These are phyloP conservation scores for Silene latifolia DNA, from an alignment of 148 eudicot genomes.

Conservation along the genomic window DNA sequence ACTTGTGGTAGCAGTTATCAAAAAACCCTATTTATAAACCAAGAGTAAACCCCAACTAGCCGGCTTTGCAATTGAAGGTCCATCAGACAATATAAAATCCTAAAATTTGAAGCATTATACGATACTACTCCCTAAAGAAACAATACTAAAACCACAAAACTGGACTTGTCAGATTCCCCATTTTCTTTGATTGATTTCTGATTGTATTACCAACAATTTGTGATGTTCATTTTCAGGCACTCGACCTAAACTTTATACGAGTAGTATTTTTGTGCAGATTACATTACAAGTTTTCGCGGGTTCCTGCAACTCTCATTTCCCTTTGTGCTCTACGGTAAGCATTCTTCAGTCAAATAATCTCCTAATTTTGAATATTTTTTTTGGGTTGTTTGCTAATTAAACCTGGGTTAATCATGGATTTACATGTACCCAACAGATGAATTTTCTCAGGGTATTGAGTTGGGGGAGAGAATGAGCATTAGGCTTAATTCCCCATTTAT, in stretches of 20 bases:
- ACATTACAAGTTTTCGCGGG: background rate
- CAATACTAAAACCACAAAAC: background rate
- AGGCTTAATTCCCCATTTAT: constrained; percentile 55
- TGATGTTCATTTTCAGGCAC: background rate
- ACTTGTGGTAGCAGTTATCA: no score
- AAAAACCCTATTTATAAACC: no score
- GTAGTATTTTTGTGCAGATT: background rate
- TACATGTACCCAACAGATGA: constrained; percentile 55
- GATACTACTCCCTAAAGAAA: background rate
- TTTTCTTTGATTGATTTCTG: background rate
- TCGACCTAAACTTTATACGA: background rate
- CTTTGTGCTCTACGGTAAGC: background rate
- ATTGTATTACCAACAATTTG: background rate
- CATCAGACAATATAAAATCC: no score
- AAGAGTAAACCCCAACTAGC: no score
- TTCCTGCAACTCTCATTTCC: background rate
- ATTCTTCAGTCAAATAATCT: background rate
- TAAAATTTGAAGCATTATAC: no score
- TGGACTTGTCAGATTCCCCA: background rate
- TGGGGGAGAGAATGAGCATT: constrained; percentile 49
- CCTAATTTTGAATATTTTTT: background rate
- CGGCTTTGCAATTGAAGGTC: no score
- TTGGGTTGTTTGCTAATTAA: background rate
- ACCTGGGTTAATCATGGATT: constrained; percentile 6
- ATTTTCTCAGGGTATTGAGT: constrained; percentile 16